phyloP scores from a whole-genome alignment of 768 basidiomycete species.

The Nidularia sp. region DNA sequence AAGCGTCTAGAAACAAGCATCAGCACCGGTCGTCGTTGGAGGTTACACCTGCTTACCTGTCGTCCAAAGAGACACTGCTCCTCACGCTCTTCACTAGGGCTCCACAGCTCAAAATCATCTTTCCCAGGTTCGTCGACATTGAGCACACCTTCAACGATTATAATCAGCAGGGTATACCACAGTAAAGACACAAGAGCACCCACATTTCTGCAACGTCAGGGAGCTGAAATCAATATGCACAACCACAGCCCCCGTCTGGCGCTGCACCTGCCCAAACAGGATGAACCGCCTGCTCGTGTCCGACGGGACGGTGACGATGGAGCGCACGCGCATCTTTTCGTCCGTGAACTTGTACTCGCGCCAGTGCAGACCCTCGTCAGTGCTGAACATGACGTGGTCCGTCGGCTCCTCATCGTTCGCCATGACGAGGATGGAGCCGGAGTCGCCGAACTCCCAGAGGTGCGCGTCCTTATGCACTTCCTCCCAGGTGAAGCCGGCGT shows the following conservation, averaged over 20 bases:
- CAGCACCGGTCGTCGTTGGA: not conserved
- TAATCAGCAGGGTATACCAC: not conserved
- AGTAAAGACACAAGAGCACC: conserved; percentile 19
- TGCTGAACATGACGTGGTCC: conserved; percentile 84
- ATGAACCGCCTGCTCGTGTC: conserved; percentile 93
- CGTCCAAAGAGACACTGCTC: conserved; percentile 91
- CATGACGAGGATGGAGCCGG: conserved; percentile 89
- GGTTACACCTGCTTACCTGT: conserved; percentile 45
- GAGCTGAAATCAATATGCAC: conserved; percentile 88
- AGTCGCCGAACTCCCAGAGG: conserved; percentile 97
- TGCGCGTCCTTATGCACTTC: conserved; percentile 98
- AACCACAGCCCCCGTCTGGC: conserved; percentile 48
- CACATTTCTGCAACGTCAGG: conserved; percentile 74
- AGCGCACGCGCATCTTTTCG: conserved; percentile 66
- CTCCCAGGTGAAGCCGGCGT: conserved; percentile 97
- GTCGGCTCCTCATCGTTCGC: conserved; percentile 94
- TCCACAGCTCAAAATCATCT: conserved; percentile 98
- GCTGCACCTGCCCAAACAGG: conserved; percentile 63
- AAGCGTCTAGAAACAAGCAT: conserved; percentile 51
- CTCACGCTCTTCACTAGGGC: conserved; percentile 83
- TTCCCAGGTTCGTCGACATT: conserved; percentile 65
- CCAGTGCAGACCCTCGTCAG: conserved; percentile 87
- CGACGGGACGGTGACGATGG: conserved; percentile 82
- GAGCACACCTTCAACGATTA: conserved; percentile 50
- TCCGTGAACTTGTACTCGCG: conserved; percentile 79